Percentiles rank a stretch among this genome's conserved stretches.
Evolutionary conservation across 2,329 filamentous ascomycete species (phyloP).

Genomic region (Pyricularia grisea): DNA sequence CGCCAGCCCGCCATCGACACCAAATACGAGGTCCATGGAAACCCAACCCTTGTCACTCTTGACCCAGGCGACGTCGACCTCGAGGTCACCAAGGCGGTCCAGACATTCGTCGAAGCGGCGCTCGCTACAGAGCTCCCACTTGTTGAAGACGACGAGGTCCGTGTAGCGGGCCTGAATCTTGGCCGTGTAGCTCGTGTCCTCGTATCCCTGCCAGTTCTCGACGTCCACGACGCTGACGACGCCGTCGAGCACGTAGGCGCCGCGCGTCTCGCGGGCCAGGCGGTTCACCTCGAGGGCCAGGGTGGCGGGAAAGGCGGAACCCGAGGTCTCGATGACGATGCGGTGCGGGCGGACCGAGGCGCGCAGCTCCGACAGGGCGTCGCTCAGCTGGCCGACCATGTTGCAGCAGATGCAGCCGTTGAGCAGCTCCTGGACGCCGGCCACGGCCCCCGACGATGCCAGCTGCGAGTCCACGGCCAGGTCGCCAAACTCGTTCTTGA

Average conservation of each 20-base stretch:
- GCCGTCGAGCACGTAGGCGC: slow-evolving; percentile 68
- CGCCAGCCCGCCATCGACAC: slow-evolving; percentile 75
- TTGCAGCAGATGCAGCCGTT: slow-evolving; percentile 99
- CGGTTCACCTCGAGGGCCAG: slow-evolving; percentile 86
- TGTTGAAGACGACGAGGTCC: slow-evolving; percentile 85
- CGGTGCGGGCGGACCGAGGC: slow-evolving; percentile 53
- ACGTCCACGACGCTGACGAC: slow-evolving; percentile 87
- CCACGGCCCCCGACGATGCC: slow-evolving; percentile 71
- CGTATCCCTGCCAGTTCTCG: slow-evolving; percentile 91
- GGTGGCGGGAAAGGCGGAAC: slow-evolving; percentile 80
- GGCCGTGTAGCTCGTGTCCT: slow-evolving; percentile 83
- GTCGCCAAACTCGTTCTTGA: slow-evolving; percentile 98
- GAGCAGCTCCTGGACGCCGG: slow-evolving; percentile 83
- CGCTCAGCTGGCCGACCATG: slow-evolving; percentile 80
- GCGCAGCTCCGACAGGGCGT: slow-evolving; percentile 68
- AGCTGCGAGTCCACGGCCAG: slow-evolving; percentile 89
- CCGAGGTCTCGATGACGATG: slow-evolving; percentile 89
- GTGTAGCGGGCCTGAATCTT: slow-evolving; percentile 83
- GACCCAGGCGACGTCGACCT: slow-evolving; percentile 71
- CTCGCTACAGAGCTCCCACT: slow-evolving; percentile 75
- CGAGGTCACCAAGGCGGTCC: slow-evolving; percentile 71
- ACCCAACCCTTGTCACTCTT: slow-evolving; percentile 79
- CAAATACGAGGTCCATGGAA: slow-evolving; percentile 70
- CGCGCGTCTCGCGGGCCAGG: slow-evolving; percentile 56
- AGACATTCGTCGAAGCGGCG: slow-evolving; percentile 66